Conservation (phyloP, 129 eudicot genomes). For the Dittrichia graveolens region DNA sequence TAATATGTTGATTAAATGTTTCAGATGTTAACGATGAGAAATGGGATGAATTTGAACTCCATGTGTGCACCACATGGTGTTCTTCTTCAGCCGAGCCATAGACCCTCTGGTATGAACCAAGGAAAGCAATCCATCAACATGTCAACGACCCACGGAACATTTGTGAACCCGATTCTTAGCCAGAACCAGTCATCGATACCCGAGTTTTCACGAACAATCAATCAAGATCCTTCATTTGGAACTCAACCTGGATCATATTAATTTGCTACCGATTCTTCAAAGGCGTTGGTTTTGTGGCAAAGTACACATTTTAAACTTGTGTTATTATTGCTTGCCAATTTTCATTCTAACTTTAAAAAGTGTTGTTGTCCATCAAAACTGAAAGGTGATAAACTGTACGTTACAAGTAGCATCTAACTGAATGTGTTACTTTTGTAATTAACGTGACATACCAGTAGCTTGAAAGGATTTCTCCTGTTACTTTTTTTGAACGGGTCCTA, state of each 20-base stretch:
- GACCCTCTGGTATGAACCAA: slow-evolving; percentile 41
- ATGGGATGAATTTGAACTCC: slow-evolving; percentile 73
- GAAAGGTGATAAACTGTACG: no score
- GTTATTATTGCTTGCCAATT: neutral
- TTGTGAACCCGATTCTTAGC: slow-evolving; percentile 27
- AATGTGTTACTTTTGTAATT: no score
- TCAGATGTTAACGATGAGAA: slow-evolving; percentile 91
- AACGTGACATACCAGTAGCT: no score
- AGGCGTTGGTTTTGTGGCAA: no score
- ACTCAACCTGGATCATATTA: slow-evolving; percentile 45
- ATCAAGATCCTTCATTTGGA: slow-evolving; percentile 44
- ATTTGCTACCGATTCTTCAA: slow-evolving; percentile 24
- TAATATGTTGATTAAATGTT: neutral
- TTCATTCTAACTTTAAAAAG: neutral
- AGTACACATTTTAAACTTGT: neutral
- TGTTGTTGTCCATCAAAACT: slow-evolving; percentile 6
- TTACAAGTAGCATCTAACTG: no score
- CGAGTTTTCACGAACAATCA: slow-evolving; percentile 38
- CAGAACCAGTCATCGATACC: slow-evolving; percentile 39
- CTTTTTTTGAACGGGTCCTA: no score
- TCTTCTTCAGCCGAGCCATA: slow-evolving; percentile 44
- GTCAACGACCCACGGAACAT: slow-evolving; percentile 23
- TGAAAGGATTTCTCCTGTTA: no score
- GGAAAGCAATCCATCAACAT: slow-evolving; percentile 32
- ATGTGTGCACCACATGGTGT: slow-evolving; percentile 54